Evolutionary conservation across 1,284 basidiomycete genomes (phyloP), one percentile per base, ranked within the genome.

Genomic region (Austroboletus rostrupii): DNA sequence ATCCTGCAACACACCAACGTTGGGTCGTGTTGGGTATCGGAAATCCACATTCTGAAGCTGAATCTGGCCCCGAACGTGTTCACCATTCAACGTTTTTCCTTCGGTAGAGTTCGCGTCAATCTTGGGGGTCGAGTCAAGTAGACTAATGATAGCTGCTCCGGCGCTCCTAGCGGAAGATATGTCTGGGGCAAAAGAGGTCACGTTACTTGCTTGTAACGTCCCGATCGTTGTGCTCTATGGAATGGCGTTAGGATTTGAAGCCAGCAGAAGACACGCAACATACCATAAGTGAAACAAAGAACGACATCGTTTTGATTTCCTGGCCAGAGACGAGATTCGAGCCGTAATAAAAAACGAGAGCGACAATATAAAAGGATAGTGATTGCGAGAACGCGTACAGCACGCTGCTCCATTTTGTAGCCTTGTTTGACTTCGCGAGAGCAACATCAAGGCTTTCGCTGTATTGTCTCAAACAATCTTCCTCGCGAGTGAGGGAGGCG

Each of bases 171-270:
- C 94, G 2, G 89, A 90, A 6, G 90, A 92, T 45, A 97, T 81
- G 65, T 98, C 95, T 17, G 95, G 95, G 1, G 96, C 94, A 66
- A 92, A 97, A 14, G 83, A 80, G 74, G 97, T 97, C 29, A 96
- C 83, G 61, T 89, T 89, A 47, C 90, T 88, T 19, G 88, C 87
- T 67, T 92, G 87, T 49, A 90, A 87, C 28, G 87, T 76, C 53
- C 83, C 81, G 64, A 91, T 91, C 3, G 80, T 81, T 13, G 84
- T 81, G 56, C 76, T 78, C 87, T 88, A 56, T 1, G 1, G 11
- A 10, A 32, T 1, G 6, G 8, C 28, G 20, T 53, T 35, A 47
- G 26, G 10, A 7, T 6, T 41, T 57, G 60, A 54, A 62, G 67
- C 17, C 57, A 43, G n/a, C 16, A 17, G 4, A 21, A n/a, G 3